A percentile compares a stretch with the other conserved stretches of the same genome.
phyloP scores from a whole-genome alignment of 2,329 filamentous ascomycete species.

The Calonectria henricotiae region DNA sequence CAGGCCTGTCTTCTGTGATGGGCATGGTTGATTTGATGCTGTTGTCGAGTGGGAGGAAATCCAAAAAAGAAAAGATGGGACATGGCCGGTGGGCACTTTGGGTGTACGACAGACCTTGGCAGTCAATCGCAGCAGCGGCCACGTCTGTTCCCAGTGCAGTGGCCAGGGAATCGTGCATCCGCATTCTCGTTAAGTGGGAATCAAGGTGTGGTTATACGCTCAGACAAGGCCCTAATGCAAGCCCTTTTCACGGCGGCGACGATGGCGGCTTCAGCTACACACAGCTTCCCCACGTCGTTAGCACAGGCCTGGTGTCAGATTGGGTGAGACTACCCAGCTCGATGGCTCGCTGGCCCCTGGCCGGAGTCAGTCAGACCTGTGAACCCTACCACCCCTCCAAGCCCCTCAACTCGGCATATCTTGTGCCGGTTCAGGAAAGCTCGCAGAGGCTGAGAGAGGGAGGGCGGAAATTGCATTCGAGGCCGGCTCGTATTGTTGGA shows the following conservation, averaged over 20 bases:
- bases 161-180: conserved; percentile 2
- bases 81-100: conserved; percentile 1
- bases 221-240: conserved; percentile 23
- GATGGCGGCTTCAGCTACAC: conserved; percentile 10
- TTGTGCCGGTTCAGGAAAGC: neutral
- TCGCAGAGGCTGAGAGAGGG: neutral
- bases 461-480: conserved; percentile 13
- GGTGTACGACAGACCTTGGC: conserved; percentile 4
- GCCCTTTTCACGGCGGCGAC: neutral
- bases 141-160: conserved; percentile 17
- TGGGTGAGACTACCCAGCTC: conserved; percentile 5
- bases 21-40: conserved; percentile 27
- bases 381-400: neutral
- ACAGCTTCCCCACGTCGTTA: conserved; percentile 6
- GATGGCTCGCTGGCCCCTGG: conserved; percentile 18
- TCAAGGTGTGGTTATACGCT: conserved; percentile 4
- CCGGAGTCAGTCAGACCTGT: conserved; percentile 17
- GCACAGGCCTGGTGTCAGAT: conserved; percentile 16
- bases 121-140: conserved; percentile 14
- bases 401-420: conserved; percentile 16
- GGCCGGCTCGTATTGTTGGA: neutral
- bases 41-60: neutral
- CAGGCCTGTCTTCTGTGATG: conserved; percentile 29
- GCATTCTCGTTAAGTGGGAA: conserved; percentile 19
- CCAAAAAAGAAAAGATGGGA: neutral